A percentile compares a stretch with the other conserved stretches of the same genome.
phyloP scores from a whole-genome alignment of 2,329 filamentous ascomycete genomes.

The Calonectria pseudoreteaudii region DNA sequence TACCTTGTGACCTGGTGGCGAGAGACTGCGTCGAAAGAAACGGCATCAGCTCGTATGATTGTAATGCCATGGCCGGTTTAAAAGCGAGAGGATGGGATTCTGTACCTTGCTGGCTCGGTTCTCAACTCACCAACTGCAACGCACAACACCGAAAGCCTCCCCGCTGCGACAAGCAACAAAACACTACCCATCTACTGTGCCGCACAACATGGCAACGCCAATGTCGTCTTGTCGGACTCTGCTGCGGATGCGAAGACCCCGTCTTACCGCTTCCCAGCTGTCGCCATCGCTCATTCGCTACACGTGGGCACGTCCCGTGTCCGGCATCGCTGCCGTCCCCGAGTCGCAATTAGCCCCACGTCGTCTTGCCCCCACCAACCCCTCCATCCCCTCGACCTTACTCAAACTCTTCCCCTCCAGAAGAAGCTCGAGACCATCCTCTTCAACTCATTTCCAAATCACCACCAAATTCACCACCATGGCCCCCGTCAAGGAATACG shows the following conservation, averaged over 20 bases:
- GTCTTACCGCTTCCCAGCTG: constrained; percentile 7
- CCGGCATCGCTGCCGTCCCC: constrained; percentile 31
- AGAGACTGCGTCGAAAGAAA: background rate
- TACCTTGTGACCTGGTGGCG: background rate
- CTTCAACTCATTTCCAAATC: constrained; percentile 26
- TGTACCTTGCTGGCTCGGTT: background rate
- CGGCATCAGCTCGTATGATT: constrained; percentile 1
- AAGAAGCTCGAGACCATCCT: constrained; percentile 26
- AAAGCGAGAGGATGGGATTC: background rate
- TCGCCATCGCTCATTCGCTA: constrained; percentile 26
- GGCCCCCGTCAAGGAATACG: constrained; percentile 82
- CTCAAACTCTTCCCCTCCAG: constrained; percentile 44
- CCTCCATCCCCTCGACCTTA: constrained; percentile 41
- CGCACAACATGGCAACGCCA: background rate
- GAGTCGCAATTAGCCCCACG: constrained; percentile 33
- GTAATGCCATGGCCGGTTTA: background rate
- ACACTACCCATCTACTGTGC: background rate
- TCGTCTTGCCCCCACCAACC: constrained; percentile 36
- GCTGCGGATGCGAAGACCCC: constrained; percentile 5
- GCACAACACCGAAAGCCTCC: background rate
- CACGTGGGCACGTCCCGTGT: constrained; percentile 42
- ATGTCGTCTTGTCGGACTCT: constrained; percentile 26
- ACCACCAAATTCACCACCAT: constrained; percentile 61
- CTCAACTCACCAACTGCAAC: background rate
- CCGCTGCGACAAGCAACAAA: background rate